Evolutionary conservation across 306 rosid species (phyloP).

Genomic region (Sechiopsis laciniata): DNA sequence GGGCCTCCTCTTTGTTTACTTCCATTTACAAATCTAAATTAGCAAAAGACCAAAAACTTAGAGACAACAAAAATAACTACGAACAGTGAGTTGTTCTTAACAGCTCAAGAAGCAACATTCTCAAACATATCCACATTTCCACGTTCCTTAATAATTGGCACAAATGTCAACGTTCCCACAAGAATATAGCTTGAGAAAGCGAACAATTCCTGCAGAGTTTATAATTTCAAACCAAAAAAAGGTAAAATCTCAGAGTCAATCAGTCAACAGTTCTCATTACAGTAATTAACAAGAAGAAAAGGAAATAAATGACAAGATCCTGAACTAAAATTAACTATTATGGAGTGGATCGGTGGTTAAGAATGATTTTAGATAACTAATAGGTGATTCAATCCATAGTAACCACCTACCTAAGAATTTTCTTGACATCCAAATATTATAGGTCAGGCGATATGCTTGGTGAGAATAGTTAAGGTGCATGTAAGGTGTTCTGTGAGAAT

Average conservation of each 20-base stretch:
- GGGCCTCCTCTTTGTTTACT: constrained; percentile 71
- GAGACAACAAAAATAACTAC: constrained; percentile 36
- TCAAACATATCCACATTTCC: constrained; percentile 40
- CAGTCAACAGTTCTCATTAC: background rate
- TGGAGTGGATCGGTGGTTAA: too few relatives aligned
- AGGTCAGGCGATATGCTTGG: too few relatives aligned
- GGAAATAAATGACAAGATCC: constrained; percentile 17
- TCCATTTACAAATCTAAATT: constrained; percentile 60
- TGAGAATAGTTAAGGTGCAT: too few relatives aligned
- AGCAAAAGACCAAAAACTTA: constrained; percentile 37
- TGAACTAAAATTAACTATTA: constrained; percentile 3
- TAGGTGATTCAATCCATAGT: too few relatives aligned
- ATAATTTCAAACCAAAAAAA: background rate
- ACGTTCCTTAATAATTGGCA: constrained; percentile 39
- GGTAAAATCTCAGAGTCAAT: constrained; percentile 15
- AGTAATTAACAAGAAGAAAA: background rate
- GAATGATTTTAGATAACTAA: too few relatives aligned
- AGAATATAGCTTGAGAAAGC: constrained; percentile 18
- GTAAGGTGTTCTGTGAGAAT: too few relatives aligned
- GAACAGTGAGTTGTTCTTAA: constrained; percentile 34
- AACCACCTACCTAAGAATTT: too few relatives aligned
- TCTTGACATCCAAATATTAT: too few relatives aligned
- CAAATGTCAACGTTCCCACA: constrained; percentile 18
- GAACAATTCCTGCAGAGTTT: background rate
- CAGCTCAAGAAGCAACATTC: constrained; percentile 33